phyloP scores from a whole-genome alignment of 78 protist genomes.

The Guillardia theta region DNA sequence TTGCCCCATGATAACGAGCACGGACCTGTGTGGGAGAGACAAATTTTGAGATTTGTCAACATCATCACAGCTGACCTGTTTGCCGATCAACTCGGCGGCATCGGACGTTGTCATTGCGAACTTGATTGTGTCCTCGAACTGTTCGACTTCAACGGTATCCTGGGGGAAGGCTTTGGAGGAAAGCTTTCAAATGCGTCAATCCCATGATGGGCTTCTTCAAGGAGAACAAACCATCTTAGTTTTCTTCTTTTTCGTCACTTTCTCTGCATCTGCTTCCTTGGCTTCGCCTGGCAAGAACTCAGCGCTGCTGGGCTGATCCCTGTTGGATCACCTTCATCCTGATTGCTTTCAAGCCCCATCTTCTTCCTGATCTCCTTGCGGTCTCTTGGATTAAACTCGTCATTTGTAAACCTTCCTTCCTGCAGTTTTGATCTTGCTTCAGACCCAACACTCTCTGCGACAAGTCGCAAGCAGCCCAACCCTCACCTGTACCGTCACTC shows the following conservation, averaged over 20 bases:
- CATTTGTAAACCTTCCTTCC: background rate
- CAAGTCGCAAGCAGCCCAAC: background rate
- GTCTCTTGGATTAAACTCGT: background rate
- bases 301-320: background rate
- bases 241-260: background rate
- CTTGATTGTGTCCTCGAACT: background rate
- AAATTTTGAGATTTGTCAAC: too few relatives aligned
- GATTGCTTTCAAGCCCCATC: background rate
- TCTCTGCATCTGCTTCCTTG: background rate
- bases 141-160: background rate
- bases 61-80: background rate
- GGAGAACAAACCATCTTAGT: background rate
- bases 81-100: background rate
- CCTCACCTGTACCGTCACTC: background rate
- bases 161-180: background rate
- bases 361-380: background rate
- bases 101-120: background rate
- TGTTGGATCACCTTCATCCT: background rate
- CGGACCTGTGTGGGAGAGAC: background rate
- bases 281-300: background rate
- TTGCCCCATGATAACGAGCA: background rate
- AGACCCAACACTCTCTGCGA: background rate
- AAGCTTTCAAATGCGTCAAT: background rate
- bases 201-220: background rate
- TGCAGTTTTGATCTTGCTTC: background rate